phyloP scores from a whole-genome alignment of 495 filamentous ascomycete genomes.

The Trichoderma gamsii region DNA sequence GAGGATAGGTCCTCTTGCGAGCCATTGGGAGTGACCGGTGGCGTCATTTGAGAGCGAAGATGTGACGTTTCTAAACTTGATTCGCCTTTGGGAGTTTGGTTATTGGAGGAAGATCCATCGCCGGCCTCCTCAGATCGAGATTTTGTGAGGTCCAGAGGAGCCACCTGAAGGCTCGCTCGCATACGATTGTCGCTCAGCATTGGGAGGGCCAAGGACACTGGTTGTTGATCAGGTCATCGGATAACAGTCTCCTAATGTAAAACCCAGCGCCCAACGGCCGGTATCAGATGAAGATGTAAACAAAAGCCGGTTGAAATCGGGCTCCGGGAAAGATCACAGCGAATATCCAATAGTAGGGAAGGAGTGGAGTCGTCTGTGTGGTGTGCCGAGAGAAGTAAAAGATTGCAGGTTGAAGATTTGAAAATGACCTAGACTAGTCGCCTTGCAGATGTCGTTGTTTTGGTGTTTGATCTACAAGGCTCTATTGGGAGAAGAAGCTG shows the following conservation, averaged over 20 bases:
- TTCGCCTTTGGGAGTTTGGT: conserved; percentile 30
- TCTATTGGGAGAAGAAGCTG: no score
- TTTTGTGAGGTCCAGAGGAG: conserved; percentile 69
- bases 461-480: no score
- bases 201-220: neutral
- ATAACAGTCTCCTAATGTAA: neutral
- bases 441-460: no score
- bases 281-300: neutral
- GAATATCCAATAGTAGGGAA: neutral
- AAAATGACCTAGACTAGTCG: no score
- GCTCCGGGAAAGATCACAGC: neutral
- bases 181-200: conserved; percentile 45
- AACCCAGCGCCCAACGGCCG: neutral
- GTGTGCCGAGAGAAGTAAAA: neutral
- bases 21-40: conserved; percentile 64
- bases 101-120: conserved; percentile 35
- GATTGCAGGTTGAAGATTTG: no score
- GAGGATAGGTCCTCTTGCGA: conserved; percentile 52
- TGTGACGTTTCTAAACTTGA: conserved; percentile 27
- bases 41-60: conserved; percentile 58
- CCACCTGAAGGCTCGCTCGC: conserved; percentile 61
- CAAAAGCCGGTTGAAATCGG: neutral
- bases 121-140: conserved; percentile 43
- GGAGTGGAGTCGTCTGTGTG: neutral
- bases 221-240: conserved; percentile 6